phyloP scores from a whole-genome alignment of 2,329 filamentous ascomycete species.

The Claviceps humidiphila region DNA sequence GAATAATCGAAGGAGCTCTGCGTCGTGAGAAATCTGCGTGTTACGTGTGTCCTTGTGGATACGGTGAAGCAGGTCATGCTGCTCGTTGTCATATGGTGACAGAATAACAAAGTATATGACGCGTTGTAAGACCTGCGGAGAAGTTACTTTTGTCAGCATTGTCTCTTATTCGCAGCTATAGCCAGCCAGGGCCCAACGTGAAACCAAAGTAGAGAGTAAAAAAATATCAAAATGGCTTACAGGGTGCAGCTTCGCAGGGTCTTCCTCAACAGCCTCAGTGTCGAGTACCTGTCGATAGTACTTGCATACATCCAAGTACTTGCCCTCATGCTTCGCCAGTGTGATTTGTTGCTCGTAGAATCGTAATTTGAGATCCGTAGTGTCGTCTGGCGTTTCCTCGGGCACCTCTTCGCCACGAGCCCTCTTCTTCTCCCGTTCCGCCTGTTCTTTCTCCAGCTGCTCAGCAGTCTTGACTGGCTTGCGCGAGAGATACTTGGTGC shows the following conservation, averaged over 20 bases:
- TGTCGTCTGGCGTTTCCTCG: slow-evolving; percentile 70
- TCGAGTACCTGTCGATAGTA: slow-evolving; percentile 94
- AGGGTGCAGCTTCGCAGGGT: slow-evolving; percentile 70
- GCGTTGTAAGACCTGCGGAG: slow-evolving; percentile 66
- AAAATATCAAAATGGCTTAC: slow-evolving; percentile 36
- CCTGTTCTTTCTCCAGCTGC: slow-evolving; percentile 80
- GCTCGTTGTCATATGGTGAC: slow-evolving; percentile 94
- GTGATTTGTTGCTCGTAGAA: slow-evolving; percentile 98
- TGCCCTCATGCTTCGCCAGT: slow-evolving; percentile 90
- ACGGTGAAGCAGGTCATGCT: slow-evolving; percentile 91
- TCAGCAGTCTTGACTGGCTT: slow-evolving; percentile 85
- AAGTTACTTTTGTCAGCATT: neutral
- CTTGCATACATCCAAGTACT: slow-evolving; percentile 96
- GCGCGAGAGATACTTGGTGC: slow-evolving; percentile 78
- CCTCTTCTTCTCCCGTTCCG: slow-evolving; percentile 76
- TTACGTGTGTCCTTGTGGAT: slow-evolving; percentile 78
- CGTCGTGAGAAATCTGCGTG: slow-evolving; percentile 62
- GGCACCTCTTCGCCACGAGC: slow-evolving; percentile 68
- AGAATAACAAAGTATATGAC: slow-evolving; percentile 98
- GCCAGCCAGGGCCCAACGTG: neutral
- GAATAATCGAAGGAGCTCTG: slow-evolving; percentile 82
- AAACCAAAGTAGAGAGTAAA: neutral
- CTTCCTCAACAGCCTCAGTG: slow-evolving; percentile 87
- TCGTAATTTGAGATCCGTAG: slow-evolving; percentile 86
- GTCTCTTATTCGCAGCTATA: too few species aligned